These are phyloP conservation scores for Gyrodon lividus DNA, from an alignment of 768 basidiomycete genomes.

Conservation along the genomic window DNA sequence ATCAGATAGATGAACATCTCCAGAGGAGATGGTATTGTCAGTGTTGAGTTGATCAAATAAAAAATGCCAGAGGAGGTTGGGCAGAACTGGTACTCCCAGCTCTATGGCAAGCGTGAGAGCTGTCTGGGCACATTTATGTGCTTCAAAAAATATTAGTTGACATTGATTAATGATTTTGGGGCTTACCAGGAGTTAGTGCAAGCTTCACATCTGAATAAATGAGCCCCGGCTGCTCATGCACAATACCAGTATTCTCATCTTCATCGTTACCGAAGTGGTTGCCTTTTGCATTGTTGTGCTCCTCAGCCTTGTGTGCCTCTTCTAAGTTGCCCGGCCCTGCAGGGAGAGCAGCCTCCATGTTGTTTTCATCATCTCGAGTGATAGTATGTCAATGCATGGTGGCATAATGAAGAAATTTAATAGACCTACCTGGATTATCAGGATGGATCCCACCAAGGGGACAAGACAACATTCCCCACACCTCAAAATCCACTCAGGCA, in stretches of 20 bases:
- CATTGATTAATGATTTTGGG: neutral
- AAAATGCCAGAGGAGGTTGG: conserved; percentile 25
- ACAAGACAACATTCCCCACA: conserved; percentile 19
- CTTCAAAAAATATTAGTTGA: conserved; percentile 6
- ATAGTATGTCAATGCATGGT: too few relatives aligned
- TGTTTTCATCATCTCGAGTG: neutral
- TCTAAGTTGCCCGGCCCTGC: neutral
- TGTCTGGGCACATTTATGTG: neutral
- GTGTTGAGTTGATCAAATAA: conserved; percentile 26
- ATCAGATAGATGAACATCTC: conserved; percentile 13
- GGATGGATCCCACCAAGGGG: neutral
- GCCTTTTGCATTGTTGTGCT: too few relatives aligned
- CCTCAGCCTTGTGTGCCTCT: too few relatives aligned
- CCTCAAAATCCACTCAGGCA: conserved; percentile 13
- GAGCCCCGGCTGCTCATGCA: neutral
- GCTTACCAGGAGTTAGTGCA: conserved; percentile 8
- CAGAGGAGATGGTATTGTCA: conserved; percentile 1
- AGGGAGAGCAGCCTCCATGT: neutral
- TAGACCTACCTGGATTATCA: neutral
- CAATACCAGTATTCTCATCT: conserved; percentile 8
- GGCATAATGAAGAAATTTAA: too few relatives aligned
- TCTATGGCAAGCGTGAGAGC: conserved; percentile 12
- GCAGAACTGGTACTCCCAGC: neutral
- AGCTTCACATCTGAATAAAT: conserved; percentile 8
- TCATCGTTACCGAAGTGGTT: neutral